A percentile compares a stretch with the other conserved stretches of the same genome.
phyloP scores from a whole-genome alignment of 192 early-diverging fungal species.

The Pilaira anomala region DNA sequence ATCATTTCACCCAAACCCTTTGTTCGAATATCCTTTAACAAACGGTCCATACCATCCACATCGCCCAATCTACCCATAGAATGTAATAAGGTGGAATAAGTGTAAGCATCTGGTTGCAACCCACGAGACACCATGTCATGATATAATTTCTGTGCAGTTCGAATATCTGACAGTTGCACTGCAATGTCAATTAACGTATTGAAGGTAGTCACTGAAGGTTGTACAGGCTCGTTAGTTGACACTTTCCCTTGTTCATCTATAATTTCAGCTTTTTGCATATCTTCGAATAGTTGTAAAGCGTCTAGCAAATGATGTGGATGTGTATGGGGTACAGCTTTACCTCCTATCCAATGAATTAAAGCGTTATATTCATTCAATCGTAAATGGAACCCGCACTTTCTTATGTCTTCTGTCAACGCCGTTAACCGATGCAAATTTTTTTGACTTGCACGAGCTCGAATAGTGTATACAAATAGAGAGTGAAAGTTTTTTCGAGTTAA shows the following conservation, averaged over 20 bases:
- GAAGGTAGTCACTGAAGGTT: conserved; percentile 28
- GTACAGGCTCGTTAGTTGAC: not conserved
- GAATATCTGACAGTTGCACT: conserved; percentile 22
- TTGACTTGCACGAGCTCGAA: conserved; percentile 16
- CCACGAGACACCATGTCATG: conserved; percentile 31
- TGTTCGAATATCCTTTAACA: conserved; percentile 12
- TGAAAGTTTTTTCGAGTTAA: conserved; percentile 27
- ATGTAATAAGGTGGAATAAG: conserved; percentile 29
- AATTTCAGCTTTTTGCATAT: conserved; percentile 17
- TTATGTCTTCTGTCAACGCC: conserved; percentile 32
- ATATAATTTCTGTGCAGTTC: conserved; percentile 37
- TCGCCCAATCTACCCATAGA: conserved; percentile 27
- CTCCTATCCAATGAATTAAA: conserved; percentile 35
- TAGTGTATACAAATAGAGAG: conserved; percentile 22
- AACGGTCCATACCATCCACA: conserved; percentile 25
- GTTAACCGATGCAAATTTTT: conserved; percentile 31
- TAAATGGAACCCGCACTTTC: conserved; percentile 16
- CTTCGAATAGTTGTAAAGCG: conserved; percentile 29
- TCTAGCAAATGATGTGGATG: conserved; percentile 28
- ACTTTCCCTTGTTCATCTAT: not conserved
- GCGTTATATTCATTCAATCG: conserved; percentile 30
- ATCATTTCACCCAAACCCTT: conserved; percentile 5
- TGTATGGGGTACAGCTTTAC: conserved; percentile 22
- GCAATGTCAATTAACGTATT: conserved; percentile 36
- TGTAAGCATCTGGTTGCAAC: conserved; percentile 24